Conservation (phyloP, 2,329 filamentous ascomycete genomes). For the Sarocladiaceae sp. region DNA sequence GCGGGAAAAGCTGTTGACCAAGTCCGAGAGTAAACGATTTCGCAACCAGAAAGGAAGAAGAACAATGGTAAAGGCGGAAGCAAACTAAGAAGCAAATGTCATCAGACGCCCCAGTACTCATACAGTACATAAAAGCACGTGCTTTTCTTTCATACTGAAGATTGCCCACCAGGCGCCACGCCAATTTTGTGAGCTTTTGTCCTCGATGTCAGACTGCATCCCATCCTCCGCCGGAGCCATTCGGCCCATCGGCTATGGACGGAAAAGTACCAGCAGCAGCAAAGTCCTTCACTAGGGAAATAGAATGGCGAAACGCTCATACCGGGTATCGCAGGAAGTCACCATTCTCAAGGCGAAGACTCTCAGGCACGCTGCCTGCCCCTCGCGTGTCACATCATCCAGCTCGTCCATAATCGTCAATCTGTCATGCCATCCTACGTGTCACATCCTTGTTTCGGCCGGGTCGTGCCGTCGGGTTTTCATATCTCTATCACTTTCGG, state of each 20-base stretch:
- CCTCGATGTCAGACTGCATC: conserved; percentile 2
- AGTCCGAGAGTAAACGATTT: too few relatives aligned
- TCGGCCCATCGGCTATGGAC: not conserved
- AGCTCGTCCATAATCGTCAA: not conserved
- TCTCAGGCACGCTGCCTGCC: not conserved
- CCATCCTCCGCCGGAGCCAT: not conserved
- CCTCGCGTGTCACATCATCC: not conserved
- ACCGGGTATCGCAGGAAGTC: conserved; percentile 3
- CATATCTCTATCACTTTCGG: conserved; percentile 28
- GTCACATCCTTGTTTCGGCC: conserved; percentile 4
- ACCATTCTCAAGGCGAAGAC: not conserved
- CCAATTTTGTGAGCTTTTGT: conserved; percentile 9
- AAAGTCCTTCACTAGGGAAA: not conserved
- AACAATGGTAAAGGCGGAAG: not conserved
- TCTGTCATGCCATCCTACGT: conserved; percentile 9
- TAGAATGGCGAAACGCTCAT: conserved; percentile 2
- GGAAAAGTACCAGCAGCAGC: not conserved
- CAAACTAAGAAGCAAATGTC: not conserved
- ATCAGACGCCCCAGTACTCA: conserved; percentile 6
- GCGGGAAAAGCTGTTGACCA: too few relatives aligned
- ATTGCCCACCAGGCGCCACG: conserved; percentile 3
- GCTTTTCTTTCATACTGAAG: conserved; percentile 6
- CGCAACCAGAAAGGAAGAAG: not conserved
- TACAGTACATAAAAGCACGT: conserved; percentile 7
- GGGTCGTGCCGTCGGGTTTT: conserved; percentile 2